phyloP scores from a whole-genome alignment of 257 asterid genomes.

The Nicotiana noctiflora region DNA sequence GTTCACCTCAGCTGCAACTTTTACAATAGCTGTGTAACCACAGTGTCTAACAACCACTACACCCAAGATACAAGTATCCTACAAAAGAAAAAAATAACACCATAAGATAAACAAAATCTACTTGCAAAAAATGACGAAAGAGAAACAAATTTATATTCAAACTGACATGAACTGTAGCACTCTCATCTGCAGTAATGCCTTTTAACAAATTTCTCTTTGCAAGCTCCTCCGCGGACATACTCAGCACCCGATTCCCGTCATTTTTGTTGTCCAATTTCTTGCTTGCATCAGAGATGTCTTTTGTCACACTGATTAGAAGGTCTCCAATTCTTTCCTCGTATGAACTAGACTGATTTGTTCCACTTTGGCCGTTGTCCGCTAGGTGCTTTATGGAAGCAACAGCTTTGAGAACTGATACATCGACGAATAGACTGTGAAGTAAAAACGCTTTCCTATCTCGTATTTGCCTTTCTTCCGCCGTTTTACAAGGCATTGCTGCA shows the following conservation, averaged over 20 bases:
- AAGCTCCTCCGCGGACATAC: conserved; percentile 46
- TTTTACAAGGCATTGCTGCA: conserved; percentile 81
- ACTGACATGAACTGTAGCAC: conserved; percentile 83
- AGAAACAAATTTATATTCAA: background rate
- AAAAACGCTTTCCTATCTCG: conserved; percentile 96
- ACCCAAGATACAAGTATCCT: conserved; percentile 85
- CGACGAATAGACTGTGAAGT: conserved; percentile 87
- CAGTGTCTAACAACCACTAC: conserved; percentile 68
- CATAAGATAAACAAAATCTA: conserved; percentile 1
- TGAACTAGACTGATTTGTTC: conserved; percentile 38
- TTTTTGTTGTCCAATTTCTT: conserved; percentile 45
- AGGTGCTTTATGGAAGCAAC: conserved; percentile 70
- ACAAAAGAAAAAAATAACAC: conserved; percentile 15
- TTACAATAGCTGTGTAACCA: conserved; percentile 79
- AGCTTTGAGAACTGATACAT: conserved; percentile 73
- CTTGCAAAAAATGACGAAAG: background rate
- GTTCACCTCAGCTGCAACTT: conserved; percentile 58
- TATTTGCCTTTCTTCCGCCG: conserved; percentile 89
- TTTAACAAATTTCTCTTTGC: conserved; percentile 72
- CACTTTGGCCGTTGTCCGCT: conserved; percentile 32
- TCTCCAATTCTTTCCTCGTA: conserved; percentile 66
- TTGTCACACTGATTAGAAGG: conserved; percentile 55
- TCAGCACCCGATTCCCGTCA: conserved; percentile 31
- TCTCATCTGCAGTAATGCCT: conserved; percentile 95
- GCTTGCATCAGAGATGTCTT: conserved; percentile 63